Evolutionary conservation across 441 rosid species (phyloP), one percentile per base, ranked within the genome.

Genomic region (Adansonia grandidieri): DNA sequence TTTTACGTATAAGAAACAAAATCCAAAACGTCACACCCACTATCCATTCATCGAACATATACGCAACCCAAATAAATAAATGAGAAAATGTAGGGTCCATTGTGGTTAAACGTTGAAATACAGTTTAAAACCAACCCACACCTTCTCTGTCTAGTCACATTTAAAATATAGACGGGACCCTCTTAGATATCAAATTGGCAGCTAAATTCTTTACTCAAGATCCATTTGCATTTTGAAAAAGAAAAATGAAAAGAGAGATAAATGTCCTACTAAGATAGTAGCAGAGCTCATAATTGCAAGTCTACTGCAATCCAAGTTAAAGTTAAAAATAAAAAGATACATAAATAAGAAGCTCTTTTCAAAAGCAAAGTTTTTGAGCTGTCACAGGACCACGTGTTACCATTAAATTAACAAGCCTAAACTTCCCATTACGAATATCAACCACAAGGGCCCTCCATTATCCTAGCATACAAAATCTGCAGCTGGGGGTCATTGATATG

Each of bases 351-450:
- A 48, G 40, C 60, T 24, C 53, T 63, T 74, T 50, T 53, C 53
- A 24, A 72, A 78, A 70, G 47, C 19, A 69, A 20, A 22, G 73
- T 72, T 71, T 75, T 61, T 67, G 70, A 56, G 67, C 53, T 65
- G 80, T 74, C 44, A 37, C 40, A 50, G 22, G 20, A 17, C 71
- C 37, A 77, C 53, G 66, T 47, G 14, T 14, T 58, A 63, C 60
- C 17, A 45, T 70, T 61, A 67, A 22, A 40, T 60, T 40, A 47
- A 48, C 20, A 66, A 63, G 66, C 40, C 53, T 13, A 40, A 71
- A 71, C 4, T 50, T 56, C 61, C 19, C 71, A 77, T 9, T 32
- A 67, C 40, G 63, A 40, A 11, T 48, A 56, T 47, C 28, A 65
- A 54, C 74, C 48, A 56, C 17, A 66, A 37, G 66, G 71, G 22